A percentile compares a stretch with the other conserved stretches of the same genome.
These are phyloP conservation scores for Globisporangium emineosum DNA, from an alignment of 352 stramenopile species.

Conservation along the genomic window DNA sequence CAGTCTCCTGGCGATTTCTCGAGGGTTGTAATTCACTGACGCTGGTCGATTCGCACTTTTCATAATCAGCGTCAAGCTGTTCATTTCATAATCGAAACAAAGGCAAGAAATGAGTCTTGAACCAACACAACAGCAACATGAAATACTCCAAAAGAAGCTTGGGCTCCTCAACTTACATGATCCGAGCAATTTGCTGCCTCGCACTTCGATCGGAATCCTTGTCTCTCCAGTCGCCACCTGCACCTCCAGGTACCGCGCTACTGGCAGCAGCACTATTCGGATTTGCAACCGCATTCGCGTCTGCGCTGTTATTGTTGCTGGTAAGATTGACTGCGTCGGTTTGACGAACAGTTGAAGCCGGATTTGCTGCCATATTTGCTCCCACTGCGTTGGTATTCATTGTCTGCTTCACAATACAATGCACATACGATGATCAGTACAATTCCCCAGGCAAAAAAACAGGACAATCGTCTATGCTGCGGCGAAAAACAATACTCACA, in stretches of 20 bases:
- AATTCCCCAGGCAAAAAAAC: neutral
- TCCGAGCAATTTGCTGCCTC: conserved; percentile 82
- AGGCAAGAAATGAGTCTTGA: neutral
- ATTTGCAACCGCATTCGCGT: conserved; percentile 16
- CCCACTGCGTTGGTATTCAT: conserved; percentile 12
- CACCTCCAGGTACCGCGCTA: conserved; percentile 19
- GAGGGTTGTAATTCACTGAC: conserved; percentile 86
- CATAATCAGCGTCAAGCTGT: conserved; percentile 86
- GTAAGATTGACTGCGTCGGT: conserved; percentile 16
- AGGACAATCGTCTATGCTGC: neutral
- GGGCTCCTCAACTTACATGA: conserved; percentile 62
- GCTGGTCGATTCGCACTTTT: conserved; percentile 86
- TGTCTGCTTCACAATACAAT: conserved; percentile 11
- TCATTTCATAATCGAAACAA: conserved; percentile 6
- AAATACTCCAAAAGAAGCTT: neutral
- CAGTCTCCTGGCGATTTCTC: conserved; percentile 78
- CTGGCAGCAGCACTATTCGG: conserved; percentile 1
- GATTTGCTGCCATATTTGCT: conserved; percentile 1
- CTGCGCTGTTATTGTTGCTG: conserved; percentile 7
- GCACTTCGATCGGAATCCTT: conserved; percentile 80
- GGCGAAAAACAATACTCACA: conserved; percentile 10
- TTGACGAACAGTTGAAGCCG: conserved; percentile 10
- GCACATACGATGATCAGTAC: conserved; percentile 1
- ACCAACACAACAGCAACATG: neutral
- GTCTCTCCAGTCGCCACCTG: conserved; percentile 71